Evolutionary conservation across 2,329 filamentous ascomycete species (phyloP), one percentile per base, ranked within the genome.

Genomic region (Rhexocercosporidium sp.): DNA sequence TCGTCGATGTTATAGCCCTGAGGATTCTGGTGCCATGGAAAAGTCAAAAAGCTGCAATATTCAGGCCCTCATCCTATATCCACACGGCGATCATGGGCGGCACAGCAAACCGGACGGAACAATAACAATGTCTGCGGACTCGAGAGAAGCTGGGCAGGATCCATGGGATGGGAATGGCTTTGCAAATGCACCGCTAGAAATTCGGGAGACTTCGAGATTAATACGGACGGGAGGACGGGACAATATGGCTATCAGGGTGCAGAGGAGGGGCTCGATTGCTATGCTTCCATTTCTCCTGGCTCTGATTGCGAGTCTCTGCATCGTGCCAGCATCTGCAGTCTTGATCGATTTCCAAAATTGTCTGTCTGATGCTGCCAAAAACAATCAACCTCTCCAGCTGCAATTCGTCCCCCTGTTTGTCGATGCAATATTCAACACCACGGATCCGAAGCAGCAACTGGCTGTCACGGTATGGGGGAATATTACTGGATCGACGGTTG

Each of bases 381-480:
- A 85, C 54, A 80, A 81, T 65, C 75, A 83, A 9, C 86, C 90
- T 16, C 79, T 82, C 41, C 85, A 85, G 69, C 85, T 98, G 37
- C 94, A 97, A 81, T 97, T 95, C 82, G 83, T 88, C 14, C 94
- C 96, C 2, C 79, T 90, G 41, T 89, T 86, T 72, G 87, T 96
- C 66, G 89, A 92, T 74, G 95, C 92, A 65, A 81, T 82, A 22
- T 97, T 97, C 82, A 86, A 93, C 74, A 84, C 86, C 31, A 78
- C 81, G 16, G 81, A 86, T 70, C 78, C 86, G 4, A 84, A 81
- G 60, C 88, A 94, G 76, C 87, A 85, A 47, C 83, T 99, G 59
- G 88, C 87, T 70, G 82, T 97, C 64, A 96, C 89, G 1, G 86
- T 97, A 56, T 98, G 93, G 82, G 95, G 94, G 61, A 97, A 98